Base-by-base conservation (phyloP, 768 basidiomycete species). In the Pleurotus ostreatus region DNA sequence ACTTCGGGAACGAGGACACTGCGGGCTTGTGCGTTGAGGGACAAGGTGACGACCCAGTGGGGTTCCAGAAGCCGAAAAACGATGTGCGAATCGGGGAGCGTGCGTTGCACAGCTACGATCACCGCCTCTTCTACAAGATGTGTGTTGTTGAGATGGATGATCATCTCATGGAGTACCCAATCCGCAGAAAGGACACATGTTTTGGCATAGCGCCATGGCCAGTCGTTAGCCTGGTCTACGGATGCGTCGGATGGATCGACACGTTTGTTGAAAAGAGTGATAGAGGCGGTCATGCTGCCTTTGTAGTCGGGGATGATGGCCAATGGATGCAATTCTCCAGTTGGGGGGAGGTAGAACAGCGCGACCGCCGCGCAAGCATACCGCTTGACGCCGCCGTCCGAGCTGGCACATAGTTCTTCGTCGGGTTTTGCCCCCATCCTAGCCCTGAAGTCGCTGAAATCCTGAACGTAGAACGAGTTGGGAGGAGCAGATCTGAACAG, bases 91-190 rank as follows among this genome's bases (percentile, higher is more conserved):
- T 45, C 44, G 23, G 8, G 30, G 39, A 70, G 58, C 2, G 56
- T 59, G 20, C 69, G 69, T 46, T 66, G 61, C 9, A 67, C 65
- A 23, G 66, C 66, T 26, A 70, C 66, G 52, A 70, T 68, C 37
- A 64, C 57, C n/a, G 61, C 66, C 58, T 70, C 69, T 43, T 70
- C 68, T 30, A 69, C 60, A 2, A 70, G 58, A 55, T 70, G 69
- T 1, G 69, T 68, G 34, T 68, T 52, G 45, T 62, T 62, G 13
- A 70, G 63, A 46, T 70, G 69, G 43, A 66, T 57, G 2, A 57
- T 55, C 26, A 70, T 44, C 43, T 70, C 69, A 53, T 70, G 68
- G n/a, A 61, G 56, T 15, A 58, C 25, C 67, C 68, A 69, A 55
- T 70, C 69, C 4, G 67, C 64, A 2, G 64, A 61, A 44, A 66